phyloP scores from a whole-genome alignment of 2,329 filamentous ascomycete species.

The Fusarium sp. region DNA sequence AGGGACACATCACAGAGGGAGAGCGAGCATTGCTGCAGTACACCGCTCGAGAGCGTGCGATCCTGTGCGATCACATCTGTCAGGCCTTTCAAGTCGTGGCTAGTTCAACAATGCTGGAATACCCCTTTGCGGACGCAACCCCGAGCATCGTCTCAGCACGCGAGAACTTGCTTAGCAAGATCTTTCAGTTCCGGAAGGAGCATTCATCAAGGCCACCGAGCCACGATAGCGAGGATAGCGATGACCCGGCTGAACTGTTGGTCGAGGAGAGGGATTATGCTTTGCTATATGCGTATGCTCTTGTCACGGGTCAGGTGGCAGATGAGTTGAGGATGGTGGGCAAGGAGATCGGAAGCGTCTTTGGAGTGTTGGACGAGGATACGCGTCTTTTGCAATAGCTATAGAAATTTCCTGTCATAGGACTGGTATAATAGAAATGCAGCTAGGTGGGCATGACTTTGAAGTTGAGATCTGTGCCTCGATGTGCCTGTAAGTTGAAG shows the following conservation, averaged over 20 bases:
- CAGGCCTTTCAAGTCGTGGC: slow-evolving; percentile 89
- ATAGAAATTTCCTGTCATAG: neutral
- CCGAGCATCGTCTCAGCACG: slow-evolving; percentile 85
- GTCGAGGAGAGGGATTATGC: slow-evolving; percentile 87
- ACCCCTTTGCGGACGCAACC: slow-evolving; percentile 88
- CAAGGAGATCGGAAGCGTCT: slow-evolving; percentile 55
- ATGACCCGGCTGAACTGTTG: slow-evolving; percentile 31
- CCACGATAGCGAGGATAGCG: slow-evolving; percentile 28
- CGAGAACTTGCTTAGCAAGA: slow-evolving; percentile 85
- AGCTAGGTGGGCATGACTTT: too few species aligned
- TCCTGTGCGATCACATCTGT: slow-evolving; percentile 88
- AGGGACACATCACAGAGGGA: slow-evolving; percentile 79
- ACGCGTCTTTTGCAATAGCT: slow-evolving; percentile 30
- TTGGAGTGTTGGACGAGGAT: slow-evolving; percentile 39
- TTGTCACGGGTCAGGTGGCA: slow-evolving; percentile 75
- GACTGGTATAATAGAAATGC: neutral
- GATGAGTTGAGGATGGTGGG: slow-evolving; percentile 71
- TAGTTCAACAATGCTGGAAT: slow-evolving; percentile 92
- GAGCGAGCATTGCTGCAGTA: slow-evolving; percentile 84
- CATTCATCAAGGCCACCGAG: slow-evolving; percentile 53
- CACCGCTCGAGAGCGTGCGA: slow-evolving; percentile 81
- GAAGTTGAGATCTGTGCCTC: too few species aligned
- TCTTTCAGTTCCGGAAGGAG: slow-evolving; percentile 86
- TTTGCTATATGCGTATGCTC: slow-evolving; percentile 88
- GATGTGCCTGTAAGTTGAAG: too few species aligned